phyloP scores from a whole-genome alignment of 352 stramenopile genomes.

The Phytophthora fragariae region DNA sequence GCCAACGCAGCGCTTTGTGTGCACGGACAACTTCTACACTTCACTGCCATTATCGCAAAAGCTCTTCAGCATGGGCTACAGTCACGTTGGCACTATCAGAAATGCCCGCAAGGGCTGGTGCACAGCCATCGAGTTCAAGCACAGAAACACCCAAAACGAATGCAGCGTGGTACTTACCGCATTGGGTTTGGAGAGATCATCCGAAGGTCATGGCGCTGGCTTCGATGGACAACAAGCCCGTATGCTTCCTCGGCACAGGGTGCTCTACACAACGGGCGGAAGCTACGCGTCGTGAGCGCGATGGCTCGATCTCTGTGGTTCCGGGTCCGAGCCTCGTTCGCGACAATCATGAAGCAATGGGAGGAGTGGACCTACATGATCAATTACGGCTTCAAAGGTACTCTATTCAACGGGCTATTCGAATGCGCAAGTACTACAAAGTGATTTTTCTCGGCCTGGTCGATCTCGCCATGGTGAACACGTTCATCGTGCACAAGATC shows the following conservation, averaged over 20 bases:
- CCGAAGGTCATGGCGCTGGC: conserved; percentile 12
- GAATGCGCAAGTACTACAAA: conserved; percentile 36
- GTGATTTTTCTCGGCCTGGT: conserved; percentile 32
- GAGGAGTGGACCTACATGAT: no score
- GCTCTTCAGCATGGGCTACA: conserved; percentile 7
- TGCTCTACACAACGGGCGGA: no score
- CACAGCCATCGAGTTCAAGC: conserved; percentile 16
- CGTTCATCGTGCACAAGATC: conserved; percentile 27
- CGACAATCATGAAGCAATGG: no score
- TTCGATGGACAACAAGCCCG: conserved; percentile 20
- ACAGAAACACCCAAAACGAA: conserved; percentile 11
- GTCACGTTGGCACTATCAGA: conserved; percentile 23
- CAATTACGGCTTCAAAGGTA: no score
- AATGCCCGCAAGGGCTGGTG: conserved; percentile 22
- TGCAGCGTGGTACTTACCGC: conserved; percentile 7
- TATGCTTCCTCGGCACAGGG: no score
- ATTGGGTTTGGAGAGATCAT: conserved; percentile 9
- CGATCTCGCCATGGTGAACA: conserved; percentile 32
- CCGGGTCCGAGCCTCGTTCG: no score
- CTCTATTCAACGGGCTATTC: no score
- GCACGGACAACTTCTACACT: conserved; percentile 9
- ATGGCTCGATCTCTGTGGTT: no score
- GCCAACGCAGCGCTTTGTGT: neutral
- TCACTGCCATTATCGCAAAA: conserved; percentile 23
- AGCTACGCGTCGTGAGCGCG: no score